Conservation (phyloP, 805 yeast species). For the Candida piceae region DNA sequence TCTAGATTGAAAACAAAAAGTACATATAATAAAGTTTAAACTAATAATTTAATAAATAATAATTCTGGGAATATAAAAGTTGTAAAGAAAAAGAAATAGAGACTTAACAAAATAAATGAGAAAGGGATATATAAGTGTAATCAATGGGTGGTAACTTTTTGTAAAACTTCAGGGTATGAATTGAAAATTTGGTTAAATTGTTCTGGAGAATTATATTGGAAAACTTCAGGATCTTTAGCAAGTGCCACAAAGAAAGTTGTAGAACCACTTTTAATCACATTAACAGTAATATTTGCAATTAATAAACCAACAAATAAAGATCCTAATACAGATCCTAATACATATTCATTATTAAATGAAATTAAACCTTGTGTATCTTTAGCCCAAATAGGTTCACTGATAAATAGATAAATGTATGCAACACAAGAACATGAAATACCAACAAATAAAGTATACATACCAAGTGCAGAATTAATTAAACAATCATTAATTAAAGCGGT, state of each 20-base stretch:
- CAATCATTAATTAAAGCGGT: constrained; percentile 83
- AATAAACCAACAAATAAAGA: constrained; percentile 64
- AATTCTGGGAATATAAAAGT: no score
- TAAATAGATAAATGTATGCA: constrained; percentile 59
- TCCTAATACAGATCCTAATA: constrained; percentile 11
- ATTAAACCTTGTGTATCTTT: constrained; percentile 29
- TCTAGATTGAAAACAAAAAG: no score
- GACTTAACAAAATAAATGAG: no score
- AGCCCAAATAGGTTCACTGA: constrained; percentile 59
- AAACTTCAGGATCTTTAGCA: constrained; percentile 79
- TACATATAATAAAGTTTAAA: no score
- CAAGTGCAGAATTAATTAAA: constrained; percentile 68
- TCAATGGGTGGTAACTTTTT: no score
- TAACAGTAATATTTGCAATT: constrained; percentile 61
- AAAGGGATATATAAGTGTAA: no score
- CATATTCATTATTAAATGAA: constrained; percentile 48
- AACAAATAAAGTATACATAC: constrained; percentile 64
- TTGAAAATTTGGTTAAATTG: constrained; percentile 41
- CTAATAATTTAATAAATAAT: no score
- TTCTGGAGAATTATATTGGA: constrained; percentile 66
- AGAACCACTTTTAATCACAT: constrained; percentile 70
- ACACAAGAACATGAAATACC: constrained; percentile 43
- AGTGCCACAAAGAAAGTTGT: constrained; percentile 77
- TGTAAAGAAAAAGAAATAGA: no score
- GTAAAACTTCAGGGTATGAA: constrained; percentile 42